Base-by-base conservation (phyloP, 768 basidiomycete genomes). In the Boletus edulis region DNA sequence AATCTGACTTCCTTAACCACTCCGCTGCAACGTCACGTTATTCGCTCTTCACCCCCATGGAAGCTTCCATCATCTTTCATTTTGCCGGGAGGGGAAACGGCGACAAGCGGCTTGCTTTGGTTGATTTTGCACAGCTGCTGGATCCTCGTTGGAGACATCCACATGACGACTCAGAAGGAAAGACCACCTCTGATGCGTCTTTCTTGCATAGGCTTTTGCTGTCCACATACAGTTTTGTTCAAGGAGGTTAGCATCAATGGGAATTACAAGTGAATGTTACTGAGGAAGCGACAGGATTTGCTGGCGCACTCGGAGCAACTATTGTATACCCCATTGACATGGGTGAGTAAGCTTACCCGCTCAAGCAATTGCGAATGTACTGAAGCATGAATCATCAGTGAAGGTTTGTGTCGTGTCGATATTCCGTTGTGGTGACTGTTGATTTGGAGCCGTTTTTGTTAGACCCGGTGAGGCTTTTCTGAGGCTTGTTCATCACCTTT, bases 51-150 rank as follows among this genome's bases (percentile, higher is more conserved):
- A 95, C 94, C 1, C 96, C 96, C 5, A 96, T 98, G 91, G 96
- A 98, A 72, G 93, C 90, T n/a, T 84, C 89, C 50, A 97, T 98
- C 65, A 86, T 99, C 65, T 99, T 98, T 76, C 96, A 99, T 72
- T 98, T 98, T 74, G 94, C 94, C 27, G 87, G 91, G 13, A 83
- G 94, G 45, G 95, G 94, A 14, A 75, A 78, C 43, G 74, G 77
- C 4, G 76, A 76, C 45, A 83, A 86, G 64, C 82, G 94, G 20
- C 80, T 99, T 49, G 83, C 93, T 11, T 73, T 96, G 38, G 73
- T 91, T 42, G 97, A 99, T 71, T 99, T 99, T 72, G 92, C 87
- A 18, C 92, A 95, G 64, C 73, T 98, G 22, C 75, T 98, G 51
- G 95, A 98, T 68, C 91, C 95, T 15, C 85, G 85, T 58, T 95